Evolutionary conservation across 2,329 filamentous ascomycete genomes (phyloP).

Genomic region (Dendryphion nanum): DNA sequence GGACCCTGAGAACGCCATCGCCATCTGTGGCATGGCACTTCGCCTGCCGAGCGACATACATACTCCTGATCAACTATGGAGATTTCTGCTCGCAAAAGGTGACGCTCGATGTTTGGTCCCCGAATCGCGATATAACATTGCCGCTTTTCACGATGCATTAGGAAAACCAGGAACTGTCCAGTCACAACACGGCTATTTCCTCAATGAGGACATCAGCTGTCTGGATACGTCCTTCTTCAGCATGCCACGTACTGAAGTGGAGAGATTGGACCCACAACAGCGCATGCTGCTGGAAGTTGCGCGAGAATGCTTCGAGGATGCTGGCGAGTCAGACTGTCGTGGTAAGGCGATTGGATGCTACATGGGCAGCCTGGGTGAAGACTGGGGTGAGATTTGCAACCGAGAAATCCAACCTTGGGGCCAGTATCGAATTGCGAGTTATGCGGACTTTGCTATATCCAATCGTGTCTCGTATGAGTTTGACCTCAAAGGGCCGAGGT

Average conservation of each 20-base stretch:
- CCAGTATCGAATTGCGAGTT: slow-evolving; percentile 9
- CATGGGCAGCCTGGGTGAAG: slow-evolving; percentile 28
- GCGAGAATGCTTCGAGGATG: slow-evolving; percentile 38
- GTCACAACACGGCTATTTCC: slow-evolving; percentile 17
- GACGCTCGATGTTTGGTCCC: slow-evolving; percentile 9
- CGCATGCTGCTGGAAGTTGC: slow-evolving; percentile 23
- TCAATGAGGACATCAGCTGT: slow-evolving; percentile 8
- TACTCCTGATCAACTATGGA: slow-evolving; percentile 26
- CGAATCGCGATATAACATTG: slow-evolving; percentile 16
- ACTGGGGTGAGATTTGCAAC: slow-evolving; percentile 4
- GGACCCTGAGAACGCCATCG: too few relatives aligned
- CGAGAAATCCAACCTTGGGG: slow-evolving; percentile 1
- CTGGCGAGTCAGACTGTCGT: slow-evolving; percentile 18
- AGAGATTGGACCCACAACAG: slow-evolving; percentile 22
- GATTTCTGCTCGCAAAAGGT: slow-evolving; percentile 17
- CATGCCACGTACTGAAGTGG: slow-evolving; percentile 10
- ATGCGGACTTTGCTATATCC: slow-evolving; percentile 16
- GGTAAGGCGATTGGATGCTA: slow-evolving; percentile 32
- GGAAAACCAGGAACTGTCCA: slow-evolving; percentile 15
- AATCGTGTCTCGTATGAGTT: slow-evolving; percentile 27
- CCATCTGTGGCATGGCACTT: slow-evolving; percentile 23
- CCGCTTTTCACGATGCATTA: slow-evolving; percentile 9
- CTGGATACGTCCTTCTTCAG: slow-evolving; percentile 17
- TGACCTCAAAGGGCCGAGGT: slow-evolving; percentile 18
- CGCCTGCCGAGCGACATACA: slow-evolving; percentile 18